Conservation (phyloP, 176 grass and related monocot genomes). For the Oryza longistaminata region DNA sequence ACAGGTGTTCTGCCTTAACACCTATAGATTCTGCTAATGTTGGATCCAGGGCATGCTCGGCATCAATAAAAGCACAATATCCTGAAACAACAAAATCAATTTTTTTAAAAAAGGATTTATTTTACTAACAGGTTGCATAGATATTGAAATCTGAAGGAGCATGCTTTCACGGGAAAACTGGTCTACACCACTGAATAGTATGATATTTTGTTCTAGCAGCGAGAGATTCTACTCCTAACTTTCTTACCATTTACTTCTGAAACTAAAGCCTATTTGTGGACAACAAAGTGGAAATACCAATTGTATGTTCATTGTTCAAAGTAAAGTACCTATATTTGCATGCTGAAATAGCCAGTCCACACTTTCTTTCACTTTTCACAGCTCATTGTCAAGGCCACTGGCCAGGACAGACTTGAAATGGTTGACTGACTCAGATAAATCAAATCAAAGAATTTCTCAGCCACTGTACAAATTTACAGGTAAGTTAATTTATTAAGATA, state of each 20-base stretch:
- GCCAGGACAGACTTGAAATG: neutral
- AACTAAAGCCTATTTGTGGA: neutral
- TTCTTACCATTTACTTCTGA: neutral
- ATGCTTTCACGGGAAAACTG: neutral
- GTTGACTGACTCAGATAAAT: neutral
- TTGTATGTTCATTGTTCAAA: neutral
- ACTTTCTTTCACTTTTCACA: neutral
- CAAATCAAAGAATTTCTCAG: neutral
- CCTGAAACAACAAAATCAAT: conserved; percentile 27
- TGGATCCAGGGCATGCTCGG: conserved; percentile 81
- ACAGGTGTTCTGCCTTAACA: conserved; percentile 50
- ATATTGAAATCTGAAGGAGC: neutral
- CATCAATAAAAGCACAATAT: conserved; percentile 82
- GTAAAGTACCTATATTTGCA: neutral
- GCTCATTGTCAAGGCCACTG: neutral
- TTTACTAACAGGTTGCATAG: neutral
- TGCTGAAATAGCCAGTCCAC: neutral
- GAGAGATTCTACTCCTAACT: neutral
- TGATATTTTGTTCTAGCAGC: neutral
- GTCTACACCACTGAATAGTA: neutral
- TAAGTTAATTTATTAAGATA: neutral
- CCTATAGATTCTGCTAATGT: conserved; percentile 70
- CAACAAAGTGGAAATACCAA: neutral
- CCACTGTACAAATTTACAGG: neutral
- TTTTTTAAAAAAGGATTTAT: neutral